These are phyloP conservation scores for Periconia sp. DNA, from an alignment of 2,329 filamentous ascomycete genomes.

Conservation along the genomic window DNA sequence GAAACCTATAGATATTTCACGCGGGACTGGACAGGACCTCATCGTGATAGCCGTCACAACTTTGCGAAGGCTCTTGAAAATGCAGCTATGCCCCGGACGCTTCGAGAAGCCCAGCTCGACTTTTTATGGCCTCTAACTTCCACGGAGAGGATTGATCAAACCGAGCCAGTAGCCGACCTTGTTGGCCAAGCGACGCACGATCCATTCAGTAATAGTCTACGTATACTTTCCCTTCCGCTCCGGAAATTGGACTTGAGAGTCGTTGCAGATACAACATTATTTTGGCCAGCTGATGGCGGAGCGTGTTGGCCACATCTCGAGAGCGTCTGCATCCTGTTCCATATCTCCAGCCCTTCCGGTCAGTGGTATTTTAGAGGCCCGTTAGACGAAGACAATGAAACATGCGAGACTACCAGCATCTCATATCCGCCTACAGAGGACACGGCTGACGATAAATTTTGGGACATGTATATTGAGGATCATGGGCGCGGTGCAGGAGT, in stretches of 20 bases:
- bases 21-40: slow-evolving; percentile 23
- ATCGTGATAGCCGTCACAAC: slow-evolving; percentile 25
- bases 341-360: slow-evolving; percentile 6
- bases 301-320: slow-evolving; percentile 6
- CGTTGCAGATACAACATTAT: slow-evolving; percentile 17
- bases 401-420: slow-evolving; percentile 4
- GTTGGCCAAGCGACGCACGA: slow-evolving; percentile 4
- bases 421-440: slow-evolving; percentile 13
- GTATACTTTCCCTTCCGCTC: slow-evolving; percentile 15
- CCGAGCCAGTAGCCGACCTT: slow-evolving; percentile 1
- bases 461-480: not conserved
- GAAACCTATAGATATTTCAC: slow-evolving; percentile 10
- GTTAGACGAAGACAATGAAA: not conserved
- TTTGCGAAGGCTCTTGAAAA: slow-evolving; percentile 20
- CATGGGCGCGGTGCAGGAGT: not conserved
- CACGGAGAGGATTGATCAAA: slow-evolving; percentile 5
- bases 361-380: slow-evolving; percentile 7
- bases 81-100: slow-evolving; percentile 12
- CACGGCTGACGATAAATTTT: slow-evolving; percentile 5
- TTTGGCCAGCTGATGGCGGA: slow-evolving; percentile 16
- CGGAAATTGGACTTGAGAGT: slow-evolving; percentile 14
- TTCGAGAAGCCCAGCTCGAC: slow-evolving; percentile 15
- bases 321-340: slow-evolving; percentile 2
- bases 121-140: slow-evolving; percentile 2
- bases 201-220: slow-evolving; percentile 17